Evolutionary conservation across 495 filamentous ascomycete genomes (phyloP), one percentile per base, ranked within the genome.

Genomic region (Penicillium robsamsonii): DNA sequence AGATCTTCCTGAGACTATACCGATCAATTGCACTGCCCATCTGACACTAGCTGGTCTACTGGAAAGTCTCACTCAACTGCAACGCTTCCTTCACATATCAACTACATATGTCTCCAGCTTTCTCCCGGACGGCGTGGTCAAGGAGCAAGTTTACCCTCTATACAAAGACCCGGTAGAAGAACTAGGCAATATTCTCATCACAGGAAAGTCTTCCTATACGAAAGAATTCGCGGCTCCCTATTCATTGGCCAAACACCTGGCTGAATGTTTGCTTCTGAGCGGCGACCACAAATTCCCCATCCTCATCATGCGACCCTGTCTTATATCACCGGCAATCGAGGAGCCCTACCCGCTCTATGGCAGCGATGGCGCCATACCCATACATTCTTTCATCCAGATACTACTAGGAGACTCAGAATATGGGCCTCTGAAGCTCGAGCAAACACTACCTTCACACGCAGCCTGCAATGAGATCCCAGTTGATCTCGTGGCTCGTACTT

Each of bases 331-430:
- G 1, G 66, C 66, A 4, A 53, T 69, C 12, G 35, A 33, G 9
- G 55, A 69, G 11, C 66, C 66, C 0, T 69, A 45, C 33, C 58
- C 61, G 2, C 33, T 64, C 4, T 67, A 67, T 24, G 64, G 55
- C 4, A 44, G 49, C 1, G 50, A 57, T 18, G 48, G 42, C 2
- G 37, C 58, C 10, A 61, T 52, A 42, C 50, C 50, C 4, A 37
- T 42, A 31, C 50, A 52, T 43, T 52, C 50, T 0, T 52, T 52
- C 15, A 7, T 52, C 9, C 50, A 52, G 9, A 31, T 52, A 3
- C 37, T 52, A 2, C n/a, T 52, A 3, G 38, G 24, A 20, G 50
- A 52, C 24, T 42, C 38, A 4, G 37, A 52, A 2, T 43, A 52
- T 29, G 38, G 50, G 9, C 25, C 25, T 4, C 27, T 52, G n/a